These are phyloP conservation scores for Amanita exitialis DNA, from an alignment of 768 basidiomycete species.

Conservation along the genomic window DNA sequence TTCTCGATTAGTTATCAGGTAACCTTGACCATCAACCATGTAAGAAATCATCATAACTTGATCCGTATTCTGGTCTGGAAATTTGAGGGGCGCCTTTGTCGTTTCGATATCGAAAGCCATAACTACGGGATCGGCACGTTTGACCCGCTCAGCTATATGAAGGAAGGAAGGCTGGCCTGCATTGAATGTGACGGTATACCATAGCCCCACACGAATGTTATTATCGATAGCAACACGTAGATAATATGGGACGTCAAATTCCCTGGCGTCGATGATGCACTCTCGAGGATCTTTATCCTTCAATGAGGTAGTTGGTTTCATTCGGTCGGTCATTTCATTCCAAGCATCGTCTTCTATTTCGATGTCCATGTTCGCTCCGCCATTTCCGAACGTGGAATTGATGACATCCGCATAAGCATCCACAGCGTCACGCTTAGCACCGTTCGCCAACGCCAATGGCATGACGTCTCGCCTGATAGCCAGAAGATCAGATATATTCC, in stretches of 20 bases:
- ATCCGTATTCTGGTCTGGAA: conserved; percentile 91
- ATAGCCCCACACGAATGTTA: conserved; percentile 94
- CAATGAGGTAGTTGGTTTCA: conserved; percentile 20
- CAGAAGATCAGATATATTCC: conserved; percentile 90
- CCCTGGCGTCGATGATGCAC: conserved; percentile 87
- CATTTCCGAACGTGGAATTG: conserved; percentile 47
- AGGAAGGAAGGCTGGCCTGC: conserved; percentile 70
- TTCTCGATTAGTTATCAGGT: conserved; percentile 94
- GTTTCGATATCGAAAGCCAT: conserved; percentile 99
- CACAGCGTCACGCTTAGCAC: conserved; percentile 87
- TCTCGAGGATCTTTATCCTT: conserved; percentile 78
- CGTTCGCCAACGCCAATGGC: conserved; percentile 83
- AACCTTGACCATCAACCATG: conserved; percentile 98
- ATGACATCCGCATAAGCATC: conserved; percentile 98
- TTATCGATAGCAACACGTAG: conserved; percentile 99
- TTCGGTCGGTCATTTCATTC: conserved; percentile 29
- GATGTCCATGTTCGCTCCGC: conserved; percentile 50
- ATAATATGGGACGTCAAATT: conserved; percentile 97
- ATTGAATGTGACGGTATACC: conserved; percentile 84
- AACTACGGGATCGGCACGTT: conserved; percentile 97
- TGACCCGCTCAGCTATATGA: conserved; percentile 75
- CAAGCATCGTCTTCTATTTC: conserved; percentile 57
- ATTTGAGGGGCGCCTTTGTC: conserved; percentile 98
- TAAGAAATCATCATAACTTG: conserved; percentile 99
- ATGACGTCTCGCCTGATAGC: conserved; percentile 79